Base-by-base conservation (phyloP, 164 flowering plant species). In the Aristolochia contorta region DNA sequence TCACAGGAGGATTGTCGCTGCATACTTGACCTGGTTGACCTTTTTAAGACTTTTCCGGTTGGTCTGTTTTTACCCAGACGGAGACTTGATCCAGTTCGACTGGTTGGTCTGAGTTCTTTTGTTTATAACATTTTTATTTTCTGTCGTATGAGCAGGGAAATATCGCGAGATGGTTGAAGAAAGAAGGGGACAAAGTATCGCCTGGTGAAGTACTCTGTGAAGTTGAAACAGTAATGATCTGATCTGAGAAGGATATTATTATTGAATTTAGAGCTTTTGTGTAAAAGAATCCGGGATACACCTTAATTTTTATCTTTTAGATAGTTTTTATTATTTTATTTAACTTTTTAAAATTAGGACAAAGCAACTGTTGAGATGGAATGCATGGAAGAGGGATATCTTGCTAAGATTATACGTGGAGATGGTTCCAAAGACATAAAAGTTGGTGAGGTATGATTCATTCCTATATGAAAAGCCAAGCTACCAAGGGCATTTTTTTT, bases 341-440 rank as follows among this genome's bases (percentile, higher is more conserved):
- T n/a, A n/a, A 16, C 15, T 16, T 1, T 18, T 49, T 16, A 6
- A 16, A 27, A 2, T 0, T 56, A 91, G 98, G 98, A 93, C 76
- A 93, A 93, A 78, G 97, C 98, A 19, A 90, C 98, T 4, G 98
- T 93, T 16, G 98, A 93, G 74, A 84, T 93, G 98, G 98, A 93
- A 73, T 87, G 96, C 74, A 90, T 93, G 98, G 98, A 93, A 69
- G 98, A 93, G 65, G 97, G 98, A n/a, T 93, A 81, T 77, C 71
- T 90, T 67, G 98, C 97, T 43, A 93, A 86, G 79, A 93, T 93
- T 52, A 22, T 93, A 58, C 79, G 64, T 45, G 94, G 85, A 47
- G 99, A 90, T 65, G 97, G 96, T 8, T 73, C 96, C 56, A 86
- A 84, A 77, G 94, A 80, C 46, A 87, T 93, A 55, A 71, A 90